phyloP scores from a whole-genome alignment of 495 filamentous ascomycete species.

The Monascus purpureus region DNA sequence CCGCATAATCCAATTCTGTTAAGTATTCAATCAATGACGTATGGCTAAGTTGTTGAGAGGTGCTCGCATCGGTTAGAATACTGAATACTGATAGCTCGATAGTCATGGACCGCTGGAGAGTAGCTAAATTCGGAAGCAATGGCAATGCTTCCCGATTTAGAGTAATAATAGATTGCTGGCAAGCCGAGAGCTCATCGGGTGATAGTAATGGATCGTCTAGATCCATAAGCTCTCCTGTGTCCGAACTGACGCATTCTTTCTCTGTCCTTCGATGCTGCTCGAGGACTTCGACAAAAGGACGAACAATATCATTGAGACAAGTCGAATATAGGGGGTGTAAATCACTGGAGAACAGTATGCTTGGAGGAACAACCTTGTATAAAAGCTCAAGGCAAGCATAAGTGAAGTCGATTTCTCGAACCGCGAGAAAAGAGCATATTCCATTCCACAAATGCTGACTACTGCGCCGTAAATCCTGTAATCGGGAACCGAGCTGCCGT shows the following conservation, averaged over 20 bases:
- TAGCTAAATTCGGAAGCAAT: conserved; percentile 14
- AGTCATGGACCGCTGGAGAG: conserved; percentile 25
- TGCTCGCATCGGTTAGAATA: conserved; percentile 15
- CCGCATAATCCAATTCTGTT: conserved; percentile 38
- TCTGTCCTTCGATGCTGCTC: conserved; percentile 22
- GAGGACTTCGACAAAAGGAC: conserved; percentile 23
- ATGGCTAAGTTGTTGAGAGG: conserved; percentile 19
- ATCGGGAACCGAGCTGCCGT: conserved; percentile 10
- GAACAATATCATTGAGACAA: conserved; percentile 13
- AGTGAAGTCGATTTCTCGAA: conserved; percentile 14
- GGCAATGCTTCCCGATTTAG: conserved; percentile 17
- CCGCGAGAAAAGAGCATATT: conserved; percentile 20
- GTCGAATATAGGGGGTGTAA: conserved; percentile 5
- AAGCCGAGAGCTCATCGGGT: conserved; percentile 28
- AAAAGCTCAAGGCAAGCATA: conserved; percentile 22
- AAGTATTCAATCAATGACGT: conserved; percentile 43
- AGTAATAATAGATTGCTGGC: conserved; percentile 12
- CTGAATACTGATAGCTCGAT: conserved; percentile 21
- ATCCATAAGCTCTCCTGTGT: conserved; percentile 54
- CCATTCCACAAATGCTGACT: conserved; percentile 18
- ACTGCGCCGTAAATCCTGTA: conserved; percentile 18
- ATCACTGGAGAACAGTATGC: conserved; percentile 5
- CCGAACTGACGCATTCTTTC: conserved; percentile 5
- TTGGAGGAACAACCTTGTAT: conserved; percentile 16
- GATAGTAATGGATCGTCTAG: conserved; percentile 58